Conservation (phyloP, 1,284 basidiomycete species). For the Tylopilus sp. region DNA sequence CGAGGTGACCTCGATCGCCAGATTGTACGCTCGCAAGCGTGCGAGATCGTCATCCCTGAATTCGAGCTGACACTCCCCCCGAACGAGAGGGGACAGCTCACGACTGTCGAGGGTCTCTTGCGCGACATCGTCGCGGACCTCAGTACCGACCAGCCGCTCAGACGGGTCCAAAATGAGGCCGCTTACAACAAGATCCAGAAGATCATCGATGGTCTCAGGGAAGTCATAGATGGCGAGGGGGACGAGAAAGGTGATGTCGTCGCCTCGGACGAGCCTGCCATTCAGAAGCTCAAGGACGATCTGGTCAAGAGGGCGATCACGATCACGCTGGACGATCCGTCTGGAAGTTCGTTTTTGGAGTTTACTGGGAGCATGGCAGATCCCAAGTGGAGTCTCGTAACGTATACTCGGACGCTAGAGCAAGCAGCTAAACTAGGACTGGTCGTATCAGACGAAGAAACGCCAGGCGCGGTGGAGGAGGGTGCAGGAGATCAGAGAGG, state of each 20-base stretch:
- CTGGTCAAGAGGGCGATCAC: constrained; percentile 69
- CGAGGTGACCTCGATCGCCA: constrained; percentile 87
- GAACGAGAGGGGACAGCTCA: constrained; percentile 79
- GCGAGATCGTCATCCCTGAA: constrained; percentile 83
- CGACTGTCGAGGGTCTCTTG: constrained; percentile 92
- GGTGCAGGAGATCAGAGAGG: constrained; percentile 34
- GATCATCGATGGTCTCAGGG: constrained; percentile 65
- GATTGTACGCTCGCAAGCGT: constrained; percentile 84
- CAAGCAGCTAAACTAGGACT: constrained; percentile 86
- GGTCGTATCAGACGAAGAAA: constrained; percentile 45
- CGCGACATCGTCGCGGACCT: constrained; percentile 84
- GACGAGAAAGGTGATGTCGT: constrained; percentile 39
- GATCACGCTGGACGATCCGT: constrained; percentile 85
- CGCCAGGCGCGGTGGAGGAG: constrained; percentile 25
- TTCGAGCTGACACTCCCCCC: constrained; percentile 89
- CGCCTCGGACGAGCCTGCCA: constrained; percentile 23
- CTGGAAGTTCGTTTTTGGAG: constrained; percentile 93
- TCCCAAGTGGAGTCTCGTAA: constrained; percentile 90
- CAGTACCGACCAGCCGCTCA: constrained; percentile 77
- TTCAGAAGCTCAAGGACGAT: constrained; percentile 39
- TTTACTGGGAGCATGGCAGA: constrained; percentile 77
- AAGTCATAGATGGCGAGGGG: constrained; percentile 57
- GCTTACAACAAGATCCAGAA: constrained; percentile 75
- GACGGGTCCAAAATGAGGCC: constrained; percentile 77
- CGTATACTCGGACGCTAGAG: constrained; percentile 76